Percentiles rank a stretch among this genome's conserved stretches.
Conservation (phyloP, 2,329 filamentous ascomycete genomes). For the Trichoderma koningiopsis region DNA sequence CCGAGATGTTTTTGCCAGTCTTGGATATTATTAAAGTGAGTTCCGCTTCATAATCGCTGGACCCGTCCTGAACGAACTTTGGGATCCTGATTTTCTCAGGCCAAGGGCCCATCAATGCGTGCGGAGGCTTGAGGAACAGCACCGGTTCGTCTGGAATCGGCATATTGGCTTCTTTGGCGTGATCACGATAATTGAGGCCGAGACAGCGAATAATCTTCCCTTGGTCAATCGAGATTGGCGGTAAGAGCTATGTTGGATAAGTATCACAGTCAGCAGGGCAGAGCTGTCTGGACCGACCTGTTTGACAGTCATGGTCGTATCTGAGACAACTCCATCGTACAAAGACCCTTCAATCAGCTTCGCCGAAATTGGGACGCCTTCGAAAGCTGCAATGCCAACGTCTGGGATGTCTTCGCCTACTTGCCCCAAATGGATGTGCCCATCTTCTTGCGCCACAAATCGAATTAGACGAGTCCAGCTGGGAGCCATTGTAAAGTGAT, state of each 20-base stretch:
- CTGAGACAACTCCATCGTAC: background rate
- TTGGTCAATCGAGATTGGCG: background rate
- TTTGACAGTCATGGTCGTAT: background rate
- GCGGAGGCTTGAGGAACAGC: background rate
- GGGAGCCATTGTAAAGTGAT: background rate
- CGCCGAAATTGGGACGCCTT: background rate
- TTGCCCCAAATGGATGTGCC: background rate
- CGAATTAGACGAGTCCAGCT: background rate
- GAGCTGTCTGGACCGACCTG: background rate
- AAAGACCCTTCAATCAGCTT: background rate
- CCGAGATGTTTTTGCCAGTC: background rate
- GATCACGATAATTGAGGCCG: background rate
- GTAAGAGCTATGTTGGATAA: background rate
- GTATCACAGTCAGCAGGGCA: background rate
- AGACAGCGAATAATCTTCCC: background rate
- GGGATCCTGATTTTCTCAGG: background rate
- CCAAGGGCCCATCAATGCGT: background rate
- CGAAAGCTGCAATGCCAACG: background rate
- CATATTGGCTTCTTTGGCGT: background rate
- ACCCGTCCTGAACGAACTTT: background rate
- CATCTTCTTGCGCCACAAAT: background rate
- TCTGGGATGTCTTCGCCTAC: background rate
- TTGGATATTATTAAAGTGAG: background rate
- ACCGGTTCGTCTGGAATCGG: background rate
- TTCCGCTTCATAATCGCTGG: conserved; percentile 2